Evolutionary conservation across 2,329 filamentous ascomycete genomes (phyloP), one percentile per base, ranked within the genome.

Genomic region (Fusarium sp.): DNA sequence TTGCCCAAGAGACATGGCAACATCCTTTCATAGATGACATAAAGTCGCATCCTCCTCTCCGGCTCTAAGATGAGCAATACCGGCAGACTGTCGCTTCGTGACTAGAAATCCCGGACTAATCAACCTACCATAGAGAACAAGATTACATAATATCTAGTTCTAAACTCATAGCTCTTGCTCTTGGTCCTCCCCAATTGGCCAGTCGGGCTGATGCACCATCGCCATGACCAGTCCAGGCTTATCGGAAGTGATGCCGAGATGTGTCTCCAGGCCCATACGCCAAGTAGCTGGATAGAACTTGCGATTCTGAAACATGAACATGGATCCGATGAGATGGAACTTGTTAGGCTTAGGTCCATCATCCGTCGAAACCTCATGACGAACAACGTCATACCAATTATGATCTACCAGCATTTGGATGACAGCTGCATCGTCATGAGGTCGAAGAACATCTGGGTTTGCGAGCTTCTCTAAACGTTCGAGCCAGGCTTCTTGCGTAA

Each of bases 271-370:
- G 2, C 70, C 70, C 38, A 72, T 42, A 1, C 70, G 69, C 69
- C 70, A 72, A 12, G 33, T 35, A 4, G 50, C 42, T 2, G 60
- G 16, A 10, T 69, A 52, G 11, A 69, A 52, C 0, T 23, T 42
- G 7, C 60, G 60, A 8, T 71, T 64, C 8, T 72, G 60, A 21
- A 72, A 56, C 60, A 72, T 72, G 7, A 69, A 72, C 38, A 69
- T 59, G 5, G 70, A 72, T 11, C 70, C 70, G 23, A 72, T 72
- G 2, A 72, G 57, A 44, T 72, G 69, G 18, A 72, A 65, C 28
- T 58, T 69, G 10, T 72, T 68, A 7, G 69, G 49, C 12, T 56
- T 46, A 23, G 42, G n/a, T 23, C 69, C 69, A 15, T 64, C 53
- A 13, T 59, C 64, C 9, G 35, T 52, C 3, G 69, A 37, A 15